phyloP scores from a whole-genome alignment of 352 stramenopile genomes.

The Phytopythium helicoides region DNA sequence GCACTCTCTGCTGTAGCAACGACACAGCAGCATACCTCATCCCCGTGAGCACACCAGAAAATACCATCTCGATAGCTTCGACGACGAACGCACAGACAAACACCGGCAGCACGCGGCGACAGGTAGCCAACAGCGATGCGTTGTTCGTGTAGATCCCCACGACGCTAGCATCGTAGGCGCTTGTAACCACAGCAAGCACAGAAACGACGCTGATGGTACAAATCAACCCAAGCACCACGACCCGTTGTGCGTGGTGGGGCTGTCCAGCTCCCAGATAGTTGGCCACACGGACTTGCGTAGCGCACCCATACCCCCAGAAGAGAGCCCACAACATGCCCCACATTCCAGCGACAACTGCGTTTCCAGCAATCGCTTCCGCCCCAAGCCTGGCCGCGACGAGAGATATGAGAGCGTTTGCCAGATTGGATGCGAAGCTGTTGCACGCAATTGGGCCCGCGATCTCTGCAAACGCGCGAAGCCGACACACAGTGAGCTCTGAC shows the following conservation, averaged over 20 bases:
- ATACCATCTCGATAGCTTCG: conserved; percentile 63
- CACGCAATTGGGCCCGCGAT: conserved; percentile 64
- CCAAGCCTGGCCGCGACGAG: conserved; percentile 65
- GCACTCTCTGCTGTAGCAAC: not conserved
- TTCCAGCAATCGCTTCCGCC: conserved; percentile 55
- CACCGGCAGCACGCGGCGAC: conserved; percentile 49
- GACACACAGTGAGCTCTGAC: conserved; percentile 34
- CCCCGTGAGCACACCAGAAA: conserved; percentile 52
- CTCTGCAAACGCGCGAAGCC: conserved; percentile 39
- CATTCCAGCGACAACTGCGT: conserved; percentile 66
- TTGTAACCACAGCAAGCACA: conserved; percentile 43
- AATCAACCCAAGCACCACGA: conserved; percentile 50
- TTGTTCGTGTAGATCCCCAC: conserved; percentile 65
- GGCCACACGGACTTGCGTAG: conserved; percentile 72
- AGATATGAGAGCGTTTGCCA: conserved; percentile 63
- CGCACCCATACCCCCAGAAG: conserved; percentile 80
- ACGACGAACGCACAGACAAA: conserved; percentile 62
- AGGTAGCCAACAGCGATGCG: conserved; percentile 39
- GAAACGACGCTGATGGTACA: conserved; percentile 52
- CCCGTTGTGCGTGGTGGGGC: conserved; percentile 41
- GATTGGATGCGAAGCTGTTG: conserved; percentile 75
- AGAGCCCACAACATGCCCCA: conserved; percentile 71
- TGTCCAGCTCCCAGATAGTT: conserved; percentile 70
- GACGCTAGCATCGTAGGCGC: conserved; percentile 40
- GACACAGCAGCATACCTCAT: conserved; percentile 41